These are phyloP conservation scores for Aaosphaeria arxii DNA, from an alignment of 2,329 filamentous ascomycete species.

Conservation along the genomic window DNA sequence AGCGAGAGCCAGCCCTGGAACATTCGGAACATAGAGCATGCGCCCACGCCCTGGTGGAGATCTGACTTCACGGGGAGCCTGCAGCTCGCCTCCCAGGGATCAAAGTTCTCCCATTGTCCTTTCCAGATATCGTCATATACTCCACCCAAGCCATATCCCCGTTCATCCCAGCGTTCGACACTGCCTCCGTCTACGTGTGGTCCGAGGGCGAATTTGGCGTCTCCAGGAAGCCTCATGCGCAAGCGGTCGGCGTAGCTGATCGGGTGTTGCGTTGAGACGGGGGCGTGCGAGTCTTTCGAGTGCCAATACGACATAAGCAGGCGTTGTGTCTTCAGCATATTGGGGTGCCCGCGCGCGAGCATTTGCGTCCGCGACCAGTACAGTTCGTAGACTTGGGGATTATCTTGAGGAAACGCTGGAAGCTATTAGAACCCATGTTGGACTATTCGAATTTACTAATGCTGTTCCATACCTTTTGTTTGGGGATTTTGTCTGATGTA, in stretches of 20 bases:
- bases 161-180: conserved; percentile 53
- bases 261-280: conserved; percentile 46
- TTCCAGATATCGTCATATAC: conserved; percentile 73
- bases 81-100: conserved; percentile 75
- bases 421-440: background rate
- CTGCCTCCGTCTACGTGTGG: conserved; percentile 56
- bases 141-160: conserved; percentile 58
- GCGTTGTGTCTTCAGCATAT: conserved; percentile 45
- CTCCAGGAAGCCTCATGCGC: conserved; percentile 54
- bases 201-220: conserved; percentile 52
- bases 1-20: conserved; percentile 89
- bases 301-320: conserved; percentile 52
- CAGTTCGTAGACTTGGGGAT: conserved; percentile 50
- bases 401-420: conserved; percentile 46
- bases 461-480: conserved; percentile 28
- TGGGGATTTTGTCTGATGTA: conserved; percentile 49
- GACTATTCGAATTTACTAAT: background rate
- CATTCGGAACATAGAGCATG: conserved; percentile 81
- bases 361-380: conserved; percentile 50
- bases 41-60: conserved; percentile 76
- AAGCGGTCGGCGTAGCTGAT: conserved; percentile 49
- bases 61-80: conserved; percentile 68
- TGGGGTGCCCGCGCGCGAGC: conserved; percentile 46
- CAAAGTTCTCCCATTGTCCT: conserved; percentile 76
- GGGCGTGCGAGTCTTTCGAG: conserved; percentile 39